Base-by-base conservation (phyloP, 345 rosid species). In the Kernera saxatilis region DNA sequence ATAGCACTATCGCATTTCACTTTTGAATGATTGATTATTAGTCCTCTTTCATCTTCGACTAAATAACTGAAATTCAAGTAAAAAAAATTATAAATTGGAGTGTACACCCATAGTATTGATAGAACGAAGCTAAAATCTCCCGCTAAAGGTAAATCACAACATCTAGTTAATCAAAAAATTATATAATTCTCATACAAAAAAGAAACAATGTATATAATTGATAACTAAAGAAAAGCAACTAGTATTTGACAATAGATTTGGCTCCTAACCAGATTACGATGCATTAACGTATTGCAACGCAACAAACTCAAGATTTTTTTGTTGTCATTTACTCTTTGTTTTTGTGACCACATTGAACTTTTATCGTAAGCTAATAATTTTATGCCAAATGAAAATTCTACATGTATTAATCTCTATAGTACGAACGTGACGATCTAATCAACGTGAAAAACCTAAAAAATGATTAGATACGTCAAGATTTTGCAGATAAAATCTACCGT, bases 71-170 rank as follows among this genome's bases (percentile, higher is more conserved):
- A 71, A 43, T 49, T 18, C 19, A 36, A 36, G 59, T 58, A 48
- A 21, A 46, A 8, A 8, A 3, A 5, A 30, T 41, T 44, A 12
- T 18, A 21, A 54, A 54, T 23, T 55, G 19, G 22, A 36, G 29
- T 21, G 72, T 36, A 58, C 36, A n/a, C 54, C 25, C 52, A 67
- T 41, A 40, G 32, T 43, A 53, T 53, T 54, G 72, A 43, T 43
- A 43, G 3, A 43, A n/a, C 46, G 35, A 69, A 55, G 32, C 52
- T 19, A 67, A 44, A 23, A 33, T 21, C 29, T 70, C 27, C 21
- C 19, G 7, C 27, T 12, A 25, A 44, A 69, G 19, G 35, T 15
- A 60, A 39, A 60, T 32, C 43, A 27, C 41, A 19, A 21, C 26
- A 35, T 30, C 43, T 14, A 30, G 25, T 48, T 50, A 33, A 33